Base-by-base conservation (phyloP, 1,139 yeast genomes). In the Suhomyces atakaporum region DNA sequence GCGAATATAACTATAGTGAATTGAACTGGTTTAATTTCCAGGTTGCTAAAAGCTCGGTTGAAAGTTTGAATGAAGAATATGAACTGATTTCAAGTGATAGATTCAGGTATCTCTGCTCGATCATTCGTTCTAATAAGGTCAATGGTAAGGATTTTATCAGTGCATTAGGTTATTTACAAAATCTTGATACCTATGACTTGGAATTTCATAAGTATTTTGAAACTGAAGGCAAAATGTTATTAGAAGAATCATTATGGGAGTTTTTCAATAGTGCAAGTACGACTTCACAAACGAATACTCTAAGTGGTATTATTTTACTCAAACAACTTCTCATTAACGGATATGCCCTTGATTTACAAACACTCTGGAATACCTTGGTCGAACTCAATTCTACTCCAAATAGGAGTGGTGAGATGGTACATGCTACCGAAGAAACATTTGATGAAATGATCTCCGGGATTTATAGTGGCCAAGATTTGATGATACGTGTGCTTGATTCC, bases 21-120 rank as follows among this genome's bases (percentile, higher is more conserved):
- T 43, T 52, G 37, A 69, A 65, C 40, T 69, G 75, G 75, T 69
- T 66, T 46, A 68, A 66, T 39, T 66, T 60, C 33, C 70, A 66
- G 46, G 42, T 66, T 22, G 64, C 71, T 1, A 62, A 53, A 21
- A 43, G 50, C 3, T 40, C 62, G 1, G 27, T 47, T 15, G 45
- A 45, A 11, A 43, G 45, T 22, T 39, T 34, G 10, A 32, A 33
- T 5, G 44, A 27, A 4, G 34, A 39, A 9, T 35, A 31, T 7
- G 43, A 38, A 1, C 56, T 53, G 2, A 40, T 35, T 5, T 35
- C 49, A 2, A 43, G 54, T 22, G 56, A 54, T n/a, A 34, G 39
- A 8, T 60, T 56, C 31, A 47, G 53, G 25, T 21, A 24, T 1
- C 31, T 59, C n/a, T 61, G 64, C 37, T 29, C 40, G 3, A 35